Conservation (phyloP, 352 stramenopile genomes). For the Phytophthora constricta region DNA sequence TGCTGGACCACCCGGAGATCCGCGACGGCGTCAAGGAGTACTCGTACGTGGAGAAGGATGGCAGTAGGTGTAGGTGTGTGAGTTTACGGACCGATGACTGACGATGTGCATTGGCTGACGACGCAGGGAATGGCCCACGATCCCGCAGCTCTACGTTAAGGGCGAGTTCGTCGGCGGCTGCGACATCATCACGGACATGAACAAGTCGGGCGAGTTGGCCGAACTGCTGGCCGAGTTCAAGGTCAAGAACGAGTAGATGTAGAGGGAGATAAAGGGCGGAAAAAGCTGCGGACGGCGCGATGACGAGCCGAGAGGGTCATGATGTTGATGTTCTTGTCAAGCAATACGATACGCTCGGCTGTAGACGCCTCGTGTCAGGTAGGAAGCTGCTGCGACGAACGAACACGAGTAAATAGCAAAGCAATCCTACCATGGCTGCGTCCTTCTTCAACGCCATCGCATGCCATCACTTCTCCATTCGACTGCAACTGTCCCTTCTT, state of each 20-base stretch:
- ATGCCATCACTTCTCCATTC: too few species aligned
- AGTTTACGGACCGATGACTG: constrained; percentile 2
- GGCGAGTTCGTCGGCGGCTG: constrained; percentile 99
- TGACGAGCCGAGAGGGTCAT: too few species aligned
- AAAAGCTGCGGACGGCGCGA: too few species aligned
- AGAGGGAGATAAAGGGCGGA: neutral
- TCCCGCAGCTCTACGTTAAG: constrained; percentile 99
- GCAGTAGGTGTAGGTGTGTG: neutral
- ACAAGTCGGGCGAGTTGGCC: constrained; percentile 92
- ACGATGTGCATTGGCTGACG: neutral
- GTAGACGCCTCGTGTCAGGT: too few species aligned
- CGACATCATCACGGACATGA: constrained; percentile 98
- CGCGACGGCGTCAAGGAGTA: constrained; percentile 99
- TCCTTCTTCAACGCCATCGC: too few species aligned
- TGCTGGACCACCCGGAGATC: constrained; percentile 98
- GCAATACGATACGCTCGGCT: too few species aligned
- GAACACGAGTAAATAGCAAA: too few species aligned
- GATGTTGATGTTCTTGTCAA: too few species aligned
- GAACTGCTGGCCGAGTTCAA: constrained; percentile 90
- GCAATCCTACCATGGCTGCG: too few species aligned
- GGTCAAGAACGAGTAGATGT: constrained; percentile 52
- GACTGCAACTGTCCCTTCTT: neutral
- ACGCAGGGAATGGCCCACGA: constrained; percentile 94
- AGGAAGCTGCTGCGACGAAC: too few species aligned
- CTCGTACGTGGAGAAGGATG: constrained; percentile 68